Percentiles rank a stretch among this genome's conserved stretches.
Conservation (phyloP, 163 green algal species). For the Scenedesmus sp. region DNA sequence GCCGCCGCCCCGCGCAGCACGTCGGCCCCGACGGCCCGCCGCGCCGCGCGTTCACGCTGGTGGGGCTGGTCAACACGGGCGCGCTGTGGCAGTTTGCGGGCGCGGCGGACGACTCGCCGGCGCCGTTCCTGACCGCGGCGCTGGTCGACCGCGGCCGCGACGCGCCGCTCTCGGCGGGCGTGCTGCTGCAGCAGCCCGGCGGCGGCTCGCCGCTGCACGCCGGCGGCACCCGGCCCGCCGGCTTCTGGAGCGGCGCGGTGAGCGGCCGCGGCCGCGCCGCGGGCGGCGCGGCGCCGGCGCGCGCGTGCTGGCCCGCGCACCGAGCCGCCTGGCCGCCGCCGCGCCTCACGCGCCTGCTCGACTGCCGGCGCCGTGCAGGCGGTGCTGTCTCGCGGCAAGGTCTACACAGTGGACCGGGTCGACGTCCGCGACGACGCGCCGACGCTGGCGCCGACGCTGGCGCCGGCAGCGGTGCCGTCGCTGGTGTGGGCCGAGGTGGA, state of each 20-base stretch:
- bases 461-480: conserved; percentile 5
- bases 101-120: not conserved
- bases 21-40: conserved; percentile 3
- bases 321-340: too few species aligned
- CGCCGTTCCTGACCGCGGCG: not conserved
- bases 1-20: conserved; percentile 4
- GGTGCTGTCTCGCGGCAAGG: not conserved
- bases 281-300: not conserved
- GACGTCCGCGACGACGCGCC: not conserved
- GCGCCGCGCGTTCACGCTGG: not conserved
- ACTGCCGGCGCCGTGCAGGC: too few species aligned
- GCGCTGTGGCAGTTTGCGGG: conserved; percentile 34
- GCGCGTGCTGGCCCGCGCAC: too few species aligned
- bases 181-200: conserved; percentile 33
- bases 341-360: too few species aligned
- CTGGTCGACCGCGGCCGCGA: not conserved
- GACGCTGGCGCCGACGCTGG: not conserved
- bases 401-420: conserved; percentile 25
- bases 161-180: not conserved
- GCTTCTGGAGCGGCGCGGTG: conserved; percentile 39
- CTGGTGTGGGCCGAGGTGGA: conserved; percentile 31
- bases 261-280: not conserved
- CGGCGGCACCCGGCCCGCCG: conserved; percentile 12
- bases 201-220: conserved; percentile 23
- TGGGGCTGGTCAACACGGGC: conserved; percentile 32